Evolutionary conservation across 495 filamentous ascomycete species (phyloP), one percentile per base, ranked within the genome.

Genomic region (Trypethelium eluteriae): DNA sequence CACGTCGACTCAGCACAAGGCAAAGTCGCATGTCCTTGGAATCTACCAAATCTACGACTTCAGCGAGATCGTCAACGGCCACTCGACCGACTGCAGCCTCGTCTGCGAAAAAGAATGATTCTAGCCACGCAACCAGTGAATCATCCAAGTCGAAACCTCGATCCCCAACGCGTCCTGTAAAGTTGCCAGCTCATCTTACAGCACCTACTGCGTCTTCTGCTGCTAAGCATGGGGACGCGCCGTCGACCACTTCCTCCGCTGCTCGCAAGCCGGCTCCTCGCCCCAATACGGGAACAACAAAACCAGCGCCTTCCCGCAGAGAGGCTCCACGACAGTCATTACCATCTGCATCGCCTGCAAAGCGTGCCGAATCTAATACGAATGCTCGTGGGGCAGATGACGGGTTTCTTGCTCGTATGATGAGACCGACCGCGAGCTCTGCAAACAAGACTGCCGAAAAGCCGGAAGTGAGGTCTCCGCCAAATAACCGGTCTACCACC

Each of bases 351-450:
- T 50, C 32, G 64, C 49, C 62, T 57, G 66, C 64, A 67, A 67
- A 74, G 62, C 74, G 74, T 6, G 68, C 75, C 25, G 74, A 71
- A 7, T 75, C 74, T 39, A 68, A 74, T 36, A 57, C 68, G 67
- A 74, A 47, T 66, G 64, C 47, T 18, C 62, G 68, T 3, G 62
- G 63, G 49, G 35, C 73, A 10, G 87, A 89, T 71, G 88, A 92
- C 64, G 77, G 87, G 2, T 97, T 97, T 77, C 81, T 97, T 16
- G 90, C 89, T 7, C 81, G 92, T 66, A 96, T 97, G 92, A 96
- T 91, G 91, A 85, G 91, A 11, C 92, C 92, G 3, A 97, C 92
- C 9, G 85, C 89, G 34, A 85, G 85, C 66, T 92, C 88, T 39
- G 84, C 89, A 5, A 88, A 82, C 73, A 96, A 93, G 77, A 83